phyloP scores from a whole-genome alignment of 148 eudicot species.

The Salicornia ramosissima region DNA sequence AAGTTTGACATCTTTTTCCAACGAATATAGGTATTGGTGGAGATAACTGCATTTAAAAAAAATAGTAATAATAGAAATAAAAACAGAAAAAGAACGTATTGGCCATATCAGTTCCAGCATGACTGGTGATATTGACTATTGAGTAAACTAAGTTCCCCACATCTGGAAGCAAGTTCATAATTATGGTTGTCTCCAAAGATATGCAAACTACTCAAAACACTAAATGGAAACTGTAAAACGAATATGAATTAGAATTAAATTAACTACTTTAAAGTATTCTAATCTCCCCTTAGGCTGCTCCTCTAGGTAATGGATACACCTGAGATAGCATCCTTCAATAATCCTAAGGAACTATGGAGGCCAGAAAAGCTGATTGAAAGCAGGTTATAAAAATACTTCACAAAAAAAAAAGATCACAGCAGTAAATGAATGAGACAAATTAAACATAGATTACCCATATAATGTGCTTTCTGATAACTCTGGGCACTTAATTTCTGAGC shows the following conservation, averaged over 20 bases:
- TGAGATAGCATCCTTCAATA: no score
- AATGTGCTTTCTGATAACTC: constrained; percentile 73
- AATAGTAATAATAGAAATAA: background rate
- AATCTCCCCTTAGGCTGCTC: no score
- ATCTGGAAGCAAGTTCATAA: constrained; percentile 1
- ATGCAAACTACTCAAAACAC: background rate
- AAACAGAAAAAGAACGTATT: constrained; percentile 5
- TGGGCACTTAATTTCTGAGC: constrained; percentile 64
- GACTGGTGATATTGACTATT: background rate
- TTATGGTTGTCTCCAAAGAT: background rate
- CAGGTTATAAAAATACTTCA: background rate
- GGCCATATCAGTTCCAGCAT: constrained; percentile 2
- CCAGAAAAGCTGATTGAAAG: no score
- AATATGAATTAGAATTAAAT: no score
- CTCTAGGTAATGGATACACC: no score
- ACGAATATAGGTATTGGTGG: constrained; percentile 68
- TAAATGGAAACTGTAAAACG: no score
- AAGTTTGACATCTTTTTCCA: constrained; percentile 66
- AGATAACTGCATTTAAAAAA: constrained; percentile 53
- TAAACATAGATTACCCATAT: constrained; percentile 55
- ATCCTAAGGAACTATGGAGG: no score
- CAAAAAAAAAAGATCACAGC: background rate
- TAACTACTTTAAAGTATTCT: no score
- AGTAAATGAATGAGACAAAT: background rate
- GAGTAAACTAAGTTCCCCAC: background rate